phyloP scores from a whole-genome alignment of 371 early-diverging fungal species.

The Mucor saturninus region DNA sequence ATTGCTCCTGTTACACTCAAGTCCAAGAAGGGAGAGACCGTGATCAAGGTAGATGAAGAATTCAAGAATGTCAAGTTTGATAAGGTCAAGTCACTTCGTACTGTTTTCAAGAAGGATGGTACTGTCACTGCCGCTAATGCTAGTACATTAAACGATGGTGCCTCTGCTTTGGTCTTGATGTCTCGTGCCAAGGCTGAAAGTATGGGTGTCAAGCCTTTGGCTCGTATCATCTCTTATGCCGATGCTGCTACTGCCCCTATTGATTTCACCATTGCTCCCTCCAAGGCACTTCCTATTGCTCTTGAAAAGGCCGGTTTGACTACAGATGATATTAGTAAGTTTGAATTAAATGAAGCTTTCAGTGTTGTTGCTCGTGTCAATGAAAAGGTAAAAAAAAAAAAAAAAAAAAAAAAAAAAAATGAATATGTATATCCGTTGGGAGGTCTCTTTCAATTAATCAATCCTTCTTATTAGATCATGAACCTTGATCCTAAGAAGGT shows the following conservation, averaged over 20 bases:
- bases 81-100: constrained; percentile 58
- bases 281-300: constrained; percentile 91
- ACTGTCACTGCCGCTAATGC: constrained; percentile 97
- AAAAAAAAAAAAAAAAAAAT: neutral
- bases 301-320: constrained; percentile 77
- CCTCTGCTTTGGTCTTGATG: constrained; percentile 92
- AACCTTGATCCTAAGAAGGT: constrained; percentile 76
- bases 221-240: constrained; percentile 75
- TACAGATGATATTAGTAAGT: constrained; percentile 76
- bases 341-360: constrained; percentile 97
- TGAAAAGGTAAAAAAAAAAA: constrained; percentile 45
- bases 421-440: no score
- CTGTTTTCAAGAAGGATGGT: constrained; percentile 71
- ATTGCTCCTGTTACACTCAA: constrained; percentile 85
- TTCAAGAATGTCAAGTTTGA: constrained; percentile 79
- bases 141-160: constrained; percentile 95
- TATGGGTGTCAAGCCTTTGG: constrained; percentile 84
- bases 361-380: constrained; percentile 90
- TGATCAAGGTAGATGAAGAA: constrained; percentile 87
- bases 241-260: constrained; percentile 88
- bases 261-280: constrained; percentile 94
- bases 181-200: constrained; percentile 76
- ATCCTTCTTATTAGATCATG: constrained; percentile 55
- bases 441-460: no score
- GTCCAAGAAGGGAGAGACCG: constrained; percentile 73